These are phyloP conservation scores for Neopestalotiopsis sp. DNA, from an alignment of 2,329 filamentous ascomycete genomes.

Conservation along the genomic window DNA sequence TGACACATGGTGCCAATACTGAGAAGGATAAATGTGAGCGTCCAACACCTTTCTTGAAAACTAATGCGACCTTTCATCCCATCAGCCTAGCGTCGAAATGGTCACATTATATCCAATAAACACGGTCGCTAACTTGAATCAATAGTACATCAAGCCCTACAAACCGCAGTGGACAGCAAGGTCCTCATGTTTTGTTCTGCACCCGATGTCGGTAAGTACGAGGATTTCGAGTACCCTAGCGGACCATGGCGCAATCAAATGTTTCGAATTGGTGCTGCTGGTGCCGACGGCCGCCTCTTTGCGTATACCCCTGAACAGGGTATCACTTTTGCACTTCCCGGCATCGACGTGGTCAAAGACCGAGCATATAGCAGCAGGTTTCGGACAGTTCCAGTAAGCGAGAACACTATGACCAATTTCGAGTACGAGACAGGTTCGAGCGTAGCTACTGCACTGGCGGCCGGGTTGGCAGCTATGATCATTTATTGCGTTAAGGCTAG, in stretches of 20 bases:
- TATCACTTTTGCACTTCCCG: constrained; percentile 5
- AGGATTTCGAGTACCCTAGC: neutral
- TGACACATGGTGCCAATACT: too few relatives aligned
- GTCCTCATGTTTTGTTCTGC: neutral
- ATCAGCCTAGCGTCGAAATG: too few relatives aligned
- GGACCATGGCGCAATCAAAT: constrained; percentile 3
- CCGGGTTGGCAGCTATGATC: constrained; percentile 20
- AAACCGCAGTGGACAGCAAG: too few relatives aligned
- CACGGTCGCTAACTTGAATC: too few relatives aligned
- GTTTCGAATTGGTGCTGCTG: constrained; percentile 7
- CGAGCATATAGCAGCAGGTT: neutral
- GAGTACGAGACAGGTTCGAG: constrained; percentile 17
- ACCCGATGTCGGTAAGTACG: neutral
- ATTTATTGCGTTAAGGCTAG: constrained; percentile 18
- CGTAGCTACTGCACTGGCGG: constrained; percentile 18
- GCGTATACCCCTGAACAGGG: neutral
- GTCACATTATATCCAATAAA: too few relatives aligned
- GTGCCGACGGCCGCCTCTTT: constrained; percentile 2
- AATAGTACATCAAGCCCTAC: too few relatives aligned
- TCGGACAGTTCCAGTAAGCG: neutral
- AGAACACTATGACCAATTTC: neutral
- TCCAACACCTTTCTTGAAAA: too few relatives aligned
- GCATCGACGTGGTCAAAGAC: neutral
- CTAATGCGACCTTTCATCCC: too few relatives aligned
- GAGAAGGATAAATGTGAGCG: too few relatives aligned